Base-by-base conservation (phyloP, 805 yeast genomes). In the Nematodospora valgi region DNA sequence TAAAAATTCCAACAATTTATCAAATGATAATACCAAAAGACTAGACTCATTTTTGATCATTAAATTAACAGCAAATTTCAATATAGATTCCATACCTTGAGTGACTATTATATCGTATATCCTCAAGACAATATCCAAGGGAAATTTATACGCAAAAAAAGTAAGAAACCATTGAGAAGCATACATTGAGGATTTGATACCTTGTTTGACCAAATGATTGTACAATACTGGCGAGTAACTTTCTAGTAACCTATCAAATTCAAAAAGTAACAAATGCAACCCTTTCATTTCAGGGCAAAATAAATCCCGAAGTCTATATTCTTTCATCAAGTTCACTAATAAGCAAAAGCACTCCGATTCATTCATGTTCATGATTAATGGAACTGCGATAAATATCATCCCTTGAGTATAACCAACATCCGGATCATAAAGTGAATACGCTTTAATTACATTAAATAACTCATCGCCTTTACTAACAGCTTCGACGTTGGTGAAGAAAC, bases 351-450 rank as follows among this genome's bases (percentile, higher is more conserved):
- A 80, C 55, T 91, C 97, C 30, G 82, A 70, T 45, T 89, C 96
- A 24, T 65, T 72, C 80, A 87, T 75, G 47, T 86, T 86, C 65
- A 89, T 69, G 29, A 88, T 64, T 31, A 93, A 59, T 2, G 98
- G 97, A 5, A 87, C 87, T 0, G 86, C 76, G 28, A 93, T 77
- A 52, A 93, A 93, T 1, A 95, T 95, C 96, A 93, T 88, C 6
- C 98, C 98, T 59, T 93, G 98, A 2, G 97, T 93, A 52, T 93
- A 93, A 0, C 98, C 98, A 33, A 93, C 96, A 34, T 89, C 97
- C 1, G 84, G 79, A 56, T 93, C 98, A 55, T 76, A 82, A 31
- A 86, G 62, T 15, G 93, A 78, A 62, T 91, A 93, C 0, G 88
- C 89, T 51, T 84, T 85, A 43, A 93, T 74, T 19, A 93, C 80